Base-by-base conservation (phyloP, 1,284 basidiomycete genomes). In the Exsudoporus floridanus region DNA sequence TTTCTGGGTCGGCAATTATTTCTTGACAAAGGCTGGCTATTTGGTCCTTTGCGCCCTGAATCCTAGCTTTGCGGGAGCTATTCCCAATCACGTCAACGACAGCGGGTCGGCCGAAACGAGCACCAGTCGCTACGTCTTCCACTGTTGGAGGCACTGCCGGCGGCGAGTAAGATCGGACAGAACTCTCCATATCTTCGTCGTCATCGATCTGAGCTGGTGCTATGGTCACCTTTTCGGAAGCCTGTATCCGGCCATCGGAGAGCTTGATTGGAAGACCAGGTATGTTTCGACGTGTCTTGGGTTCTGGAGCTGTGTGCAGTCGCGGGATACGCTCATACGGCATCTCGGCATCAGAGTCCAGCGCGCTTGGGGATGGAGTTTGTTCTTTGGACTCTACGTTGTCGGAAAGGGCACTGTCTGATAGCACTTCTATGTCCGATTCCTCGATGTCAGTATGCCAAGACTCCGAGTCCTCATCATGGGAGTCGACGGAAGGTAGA, bases 1-100 rank as follows among this genome's bases (percentile, higher is more conserved):
- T 90, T 72, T 92, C 90, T 21, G 88, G 90, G 60, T 95, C 93
- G 27, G 87, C 80, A 51, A 94, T 74, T 53, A 96, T 91, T 61
- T 95, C 93, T 63, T 95, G 90, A 71, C 94, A 93, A 42, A 94
- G 83, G 28, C 79, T 76, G 2, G 93, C 93, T 53, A 96, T 90
- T 70, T 96, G 92, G 65, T 94, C 91, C 63, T 95, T 94, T 19
- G 93, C 93, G 46, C 77, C 79, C 55, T 86, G 86, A 61, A 95
- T 77, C 58, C 84, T 82, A 39, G 77, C 76, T 53, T 81, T 82
- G 54, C 88, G 82, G 44, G 90, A 91, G 65, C 77, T 78, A 52
- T 77, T 83, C 25, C 74, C 70, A 33, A 95, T 76, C 49, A 95
- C 81, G 62, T 92, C 89, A 19, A 84, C 76, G 10, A 95, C 83